Evolutionary conservation across 352 stramenopile genomes (phyloP), one percentile per base, ranked within the genome.

Genomic region (Plasmopara muralis): DNA sequence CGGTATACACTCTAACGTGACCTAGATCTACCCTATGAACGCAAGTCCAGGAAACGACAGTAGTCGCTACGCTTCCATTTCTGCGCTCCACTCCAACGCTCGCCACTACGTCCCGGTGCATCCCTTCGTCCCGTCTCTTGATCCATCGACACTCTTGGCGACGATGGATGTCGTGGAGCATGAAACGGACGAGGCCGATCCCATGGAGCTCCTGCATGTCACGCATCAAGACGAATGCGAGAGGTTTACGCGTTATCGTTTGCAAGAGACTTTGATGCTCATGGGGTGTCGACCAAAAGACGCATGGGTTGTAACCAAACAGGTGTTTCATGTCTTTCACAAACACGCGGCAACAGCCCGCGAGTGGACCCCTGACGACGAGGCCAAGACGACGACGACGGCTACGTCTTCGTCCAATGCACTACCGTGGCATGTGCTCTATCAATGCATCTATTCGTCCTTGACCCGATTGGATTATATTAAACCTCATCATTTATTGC

Each of bases 241-340:
- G 67, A 67, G 55, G 20, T 91, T 91, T 64, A 91, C 83, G 53
- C 80, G 83, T 25, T 90, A 93, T 51, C 74, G 83, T 2, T 54
- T 93, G 44, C 83, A 93, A 47, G 83, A 93, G 68, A 93, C 83
- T 46, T 72, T 93, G 39, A 90, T 90, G 74, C 74, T 93, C 57
- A 93, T 93, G 83, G 83, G 83, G 38, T 91, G 80, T 49, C 70
- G 83, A 31, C 71, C 74, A 4, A 86, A 85, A 41, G 83, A 93
- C 56, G 80, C 80, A 0, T 75, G 87, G 15, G 67, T 53, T 0
- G 80, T 91, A 28, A 90, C 80, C n/a, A 55, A 64, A 16, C 70
- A 87, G 34, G 76, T 86, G 18, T 91, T 91, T 35, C 54, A 49
- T 0, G 53, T 84, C 2, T 90, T 87, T 43, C 39, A 69, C 41